A percentile compares a stretch with the other conserved stretches of the same genome.
These are phyloP conservation scores for Opeltia flavorubescens DNA, from an alignment of 495 filamentous ascomycete genomes.

Conservation along the genomic window DNA sequence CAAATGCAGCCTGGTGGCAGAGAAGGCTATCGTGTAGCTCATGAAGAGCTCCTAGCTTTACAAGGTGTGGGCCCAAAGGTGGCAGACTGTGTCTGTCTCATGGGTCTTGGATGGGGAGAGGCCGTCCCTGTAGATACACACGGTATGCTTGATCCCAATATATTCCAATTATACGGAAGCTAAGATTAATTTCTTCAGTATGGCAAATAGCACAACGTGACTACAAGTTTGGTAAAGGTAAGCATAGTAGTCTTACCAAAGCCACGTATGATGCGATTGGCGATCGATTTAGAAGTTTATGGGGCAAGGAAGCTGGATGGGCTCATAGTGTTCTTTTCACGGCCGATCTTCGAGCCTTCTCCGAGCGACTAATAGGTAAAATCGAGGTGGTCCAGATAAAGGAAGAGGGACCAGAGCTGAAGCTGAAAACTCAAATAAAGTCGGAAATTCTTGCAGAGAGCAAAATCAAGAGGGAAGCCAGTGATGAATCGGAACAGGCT, in stretches of 20 bases:
- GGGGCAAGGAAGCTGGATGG: slow-evolving; percentile 94
- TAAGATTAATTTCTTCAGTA: slow-evolving; percentile 33
- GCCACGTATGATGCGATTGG: slow-evolving; percentile 80
- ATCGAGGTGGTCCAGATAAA: slow-evolving; percentile 29
- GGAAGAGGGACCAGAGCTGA: slow-evolving; percentile 19
- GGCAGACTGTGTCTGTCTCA: slow-evolving; percentile 87
- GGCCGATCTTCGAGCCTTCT: slow-evolving; percentile 63
- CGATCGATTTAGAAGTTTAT: slow-evolving; percentile 76
- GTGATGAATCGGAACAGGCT: slow-evolving; percentile 2
- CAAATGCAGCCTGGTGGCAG: slow-evolving; percentile 44
- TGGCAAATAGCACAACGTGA: slow-evolving; percentile 97
- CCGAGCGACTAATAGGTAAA: slow-evolving; percentile 33
- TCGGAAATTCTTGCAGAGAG: slow-evolving; percentile 15
- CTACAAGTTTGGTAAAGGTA: slow-evolving; percentile 79
- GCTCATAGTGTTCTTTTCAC: slow-evolving; percentile 95
- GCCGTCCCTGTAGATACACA: slow-evolving; percentile 94
- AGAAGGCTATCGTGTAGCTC: slow-evolving; percentile 63
- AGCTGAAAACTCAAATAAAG: slow-evolving; percentile 9
- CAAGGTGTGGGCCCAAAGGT: slow-evolving; percentile 93
- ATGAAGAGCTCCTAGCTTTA: slow-evolving; percentile 62
- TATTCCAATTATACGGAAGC: neutral
- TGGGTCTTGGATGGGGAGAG: slow-evolving; percentile 96
- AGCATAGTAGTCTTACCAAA: slow-evolving; percentile 75
- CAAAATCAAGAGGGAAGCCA: slow-evolving; percentile 21
- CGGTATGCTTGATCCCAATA: slow-evolving; percentile 26